Conservation (phyloP, 176 grass and related monocot genomes). For the Aegilops tauschii region DNA sequence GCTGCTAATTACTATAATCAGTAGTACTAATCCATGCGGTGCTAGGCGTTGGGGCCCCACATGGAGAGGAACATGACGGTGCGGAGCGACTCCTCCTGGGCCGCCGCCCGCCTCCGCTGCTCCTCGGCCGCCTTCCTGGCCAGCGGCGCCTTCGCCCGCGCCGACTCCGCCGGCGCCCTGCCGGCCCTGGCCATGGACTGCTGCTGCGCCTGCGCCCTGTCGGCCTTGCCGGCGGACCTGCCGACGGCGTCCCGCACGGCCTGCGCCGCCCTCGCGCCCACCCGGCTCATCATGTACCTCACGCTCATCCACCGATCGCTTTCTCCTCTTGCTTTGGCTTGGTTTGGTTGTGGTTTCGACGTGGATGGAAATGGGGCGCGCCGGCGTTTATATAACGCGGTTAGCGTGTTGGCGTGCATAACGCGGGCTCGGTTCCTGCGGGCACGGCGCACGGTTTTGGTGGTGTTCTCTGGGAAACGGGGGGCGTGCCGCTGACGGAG, state of each 20-base stretch:
- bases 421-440: background rate
- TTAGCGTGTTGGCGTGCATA: background rate
- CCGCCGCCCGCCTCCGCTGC: conserved; percentile 35
- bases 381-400: background rate
- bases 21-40: background rate
- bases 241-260: conserved; percentile 32
- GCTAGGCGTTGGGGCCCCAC: conserved; percentile 68
- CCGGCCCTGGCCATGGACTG: background rate
- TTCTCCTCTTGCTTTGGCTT: background rate
- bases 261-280: conserved; percentile 49
- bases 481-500: background rate
- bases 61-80: conserved; percentile 81
- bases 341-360: background rate
- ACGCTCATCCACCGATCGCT: conserved; percentile 55
- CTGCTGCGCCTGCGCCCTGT: conserved; percentile 46
- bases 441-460: background rate
- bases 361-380: background rate
- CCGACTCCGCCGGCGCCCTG: conserved; percentile 29
- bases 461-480: background rate
- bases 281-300: conserved; percentile 55
- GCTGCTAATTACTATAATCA: too few relatives aligned
- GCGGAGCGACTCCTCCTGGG: conserved; percentile 59
- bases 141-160: conserved; percentile 26
- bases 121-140: conserved; percentile 35
- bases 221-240: conserved; percentile 41